Evolutionary conservation across 306 rosid species (phyloP).

Genomic region (Vachellia collinsii): DNA sequence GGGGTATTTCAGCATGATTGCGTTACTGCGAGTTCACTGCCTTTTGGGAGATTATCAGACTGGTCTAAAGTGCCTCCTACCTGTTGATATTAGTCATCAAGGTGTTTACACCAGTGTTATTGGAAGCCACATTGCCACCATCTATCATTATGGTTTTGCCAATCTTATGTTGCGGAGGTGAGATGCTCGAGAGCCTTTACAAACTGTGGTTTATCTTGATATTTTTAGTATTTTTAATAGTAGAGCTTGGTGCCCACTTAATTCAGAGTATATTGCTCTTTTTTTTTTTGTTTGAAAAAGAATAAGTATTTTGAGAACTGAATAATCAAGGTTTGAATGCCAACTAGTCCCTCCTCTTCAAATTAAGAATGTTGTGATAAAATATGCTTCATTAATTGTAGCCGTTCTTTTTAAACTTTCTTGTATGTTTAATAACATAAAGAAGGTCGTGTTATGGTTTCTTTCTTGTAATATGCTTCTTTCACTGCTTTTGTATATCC

Average conservation of each 20-base stretch:
- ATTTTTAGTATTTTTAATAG: not conserved
- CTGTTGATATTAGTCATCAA: conserved; percentile 84
- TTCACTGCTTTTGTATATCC: not conserved
- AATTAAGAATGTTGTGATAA: not conserved
- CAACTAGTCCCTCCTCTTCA: not conserved
- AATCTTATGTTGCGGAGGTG: conserved; percentile 96
- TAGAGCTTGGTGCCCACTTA: not conserved
- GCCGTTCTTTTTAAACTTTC: not conserved
- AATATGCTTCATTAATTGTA: not conserved
- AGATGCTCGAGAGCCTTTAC: not conserved
- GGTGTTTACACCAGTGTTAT: conserved; percentile 85
- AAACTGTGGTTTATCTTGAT: not conserved
- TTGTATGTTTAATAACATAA: not conserved
- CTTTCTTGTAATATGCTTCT: not conserved
- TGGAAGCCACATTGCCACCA: conserved; percentile 91
- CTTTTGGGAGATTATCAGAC: conserved; percentile 97
- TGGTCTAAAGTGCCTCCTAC: conserved; percentile 79
- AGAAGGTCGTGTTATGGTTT: not conserved
- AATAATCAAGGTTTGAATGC: not conserved
- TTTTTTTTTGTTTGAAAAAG: not conserved
- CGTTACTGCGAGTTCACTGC: conserved; percentile 91
- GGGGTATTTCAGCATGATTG: conserved; percentile 98
- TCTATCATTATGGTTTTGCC: conserved; percentile 96
- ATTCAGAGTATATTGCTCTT: not conserved
- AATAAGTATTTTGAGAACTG: not conserved